Base-by-base conservation (phyloP, 176 grass and related monocot genomes). In the Triticum dicoccoides region DNA sequence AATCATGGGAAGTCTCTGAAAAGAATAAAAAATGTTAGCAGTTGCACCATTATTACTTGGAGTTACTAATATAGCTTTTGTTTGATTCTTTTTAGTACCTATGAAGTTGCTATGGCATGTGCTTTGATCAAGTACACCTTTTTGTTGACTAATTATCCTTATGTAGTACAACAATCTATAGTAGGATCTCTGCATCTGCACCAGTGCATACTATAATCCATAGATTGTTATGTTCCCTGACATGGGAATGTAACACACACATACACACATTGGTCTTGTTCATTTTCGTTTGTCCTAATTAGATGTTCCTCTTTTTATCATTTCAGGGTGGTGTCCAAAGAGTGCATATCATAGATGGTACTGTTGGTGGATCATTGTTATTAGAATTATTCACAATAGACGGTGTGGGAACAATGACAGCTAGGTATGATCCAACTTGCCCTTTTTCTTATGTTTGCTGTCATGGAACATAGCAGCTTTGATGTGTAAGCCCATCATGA, bases 311-410 rank as follows among this genome's bases (percentile, higher is more conserved):
- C 18, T 78, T 41, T 67, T 61, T 41, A 65, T 44, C 41, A 56
- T 87, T 24, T 78, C 88, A 98, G 91, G 96, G 96, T 79, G 96
- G 96, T 68, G 96, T 98, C 27, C 88, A 95, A 82, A 92, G 96
- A 92, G 96, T 98, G 47, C 96, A 98, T 90, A 89, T 98, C 37
- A 80, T 95, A 85, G 96, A 98, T 87, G 96, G 96, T 30, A 98
- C 89, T 85, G 86, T 93, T 84, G 89, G 86, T 39, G 96, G 96
- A 72, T 83, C 93, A 21, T 90, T 98, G 76, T 83, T 98, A 83
- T 82, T 98, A 38, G 96, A 98, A 87, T 69, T 98, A 87, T 95
- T 95, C 80, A 92, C 96, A 23, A 93, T 91, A 93, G 96, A 98
- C 87, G 89, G 91, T 74, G 91, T 85, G 3, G 96, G 89, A 47